Base-by-base conservation (phyloP, 805 yeast genomes). In the Lipomyces oligophaga region DNA sequence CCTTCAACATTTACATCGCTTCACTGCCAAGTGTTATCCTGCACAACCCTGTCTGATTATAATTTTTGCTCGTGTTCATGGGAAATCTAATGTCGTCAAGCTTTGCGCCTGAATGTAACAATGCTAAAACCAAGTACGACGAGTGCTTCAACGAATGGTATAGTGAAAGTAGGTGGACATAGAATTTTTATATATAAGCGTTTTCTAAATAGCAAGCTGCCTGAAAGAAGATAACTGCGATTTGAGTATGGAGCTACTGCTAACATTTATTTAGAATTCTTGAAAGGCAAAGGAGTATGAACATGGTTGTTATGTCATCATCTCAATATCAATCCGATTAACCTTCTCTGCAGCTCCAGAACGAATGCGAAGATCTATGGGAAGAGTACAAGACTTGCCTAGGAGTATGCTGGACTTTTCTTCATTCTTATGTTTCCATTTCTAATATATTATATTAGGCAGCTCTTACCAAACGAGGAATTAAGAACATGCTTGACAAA, bases 51-150 rank as follows among this genome's bases (percentile, higher is more conserved):
- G n/a, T n/a, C n/a, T n/a, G n/a, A n/a, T n/a, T n/a, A n/a, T n/a
- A n/a, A n/a, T n/a, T n/a, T n/a, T n/a, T n/a, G n/a, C n/a, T n/a
- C n/a, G n/a, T 5, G 19, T 38, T 21, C 37, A 49, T 49, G 54
- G 54, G 54, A 36, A 49, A 45, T 31, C 42, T 37, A 24, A 77
- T 84, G 84, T 82, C 89, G 15, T 74, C 95, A 5, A 87, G 96
- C 51, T 85, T 93, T 73, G 97, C 98, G 30, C 96, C 97, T 21
- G 97, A 93, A 69, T 93, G 98, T 67, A 86, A 95, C 19, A 84
- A 79, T 28, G 77, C 83, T 47, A 93, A 93, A 67, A 79, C 79
- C 58, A 78, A 80, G 60, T 93, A 93, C 62, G 97, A 93, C 63
- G 83, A 81, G 60, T 93, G 98, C 66, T 93, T 93, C 70, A 89